Evolutionary conservation across 106 monocot genomes (phyloP).

Genomic region (Chionographis japonica): DNA sequence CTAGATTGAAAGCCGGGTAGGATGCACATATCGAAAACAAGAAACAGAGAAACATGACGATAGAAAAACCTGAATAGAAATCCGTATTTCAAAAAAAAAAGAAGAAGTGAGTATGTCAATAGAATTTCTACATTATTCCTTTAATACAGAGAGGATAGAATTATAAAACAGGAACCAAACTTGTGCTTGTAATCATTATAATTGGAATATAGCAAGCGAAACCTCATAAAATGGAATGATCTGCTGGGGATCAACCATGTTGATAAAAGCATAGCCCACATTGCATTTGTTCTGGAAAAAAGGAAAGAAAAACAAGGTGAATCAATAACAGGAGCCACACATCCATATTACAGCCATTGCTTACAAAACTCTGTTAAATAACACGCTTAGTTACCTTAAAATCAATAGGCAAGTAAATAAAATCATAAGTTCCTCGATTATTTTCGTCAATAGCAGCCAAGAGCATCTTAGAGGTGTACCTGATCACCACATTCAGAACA

Average conservation of each 20-base stretch:
- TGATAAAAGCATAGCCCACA: conserved; percentile 98
- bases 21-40: too few relatives aligned
- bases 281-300: conserved; percentile 89
- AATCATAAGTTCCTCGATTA: conserved; percentile 68
- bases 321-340: background rate
- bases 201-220: background rate
- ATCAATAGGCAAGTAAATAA: conserved; percentile 83
- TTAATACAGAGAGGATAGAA: too few relatives aligned
- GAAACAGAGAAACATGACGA: too few relatives aligned
- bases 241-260: conserved; percentile 63
- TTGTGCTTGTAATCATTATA: too few relatives aligned
- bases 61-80: too few relatives aligned
- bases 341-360: background rate
- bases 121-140: too few relatives aligned
- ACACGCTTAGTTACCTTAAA: conserved; percentile 38
- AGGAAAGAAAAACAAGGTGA: conserved; percentile 3
- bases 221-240: conserved; percentile 67
- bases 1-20: too few relatives aligned
- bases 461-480: conserved; percentile 78
- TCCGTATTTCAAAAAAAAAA: too few relatives aligned
- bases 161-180: too few relatives aligned
- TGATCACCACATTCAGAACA: conserved; percentile 15
- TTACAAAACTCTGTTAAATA: background rate
- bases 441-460: conserved; percentile 69
- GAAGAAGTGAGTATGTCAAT: too few relatives aligned